Evolutionary conservation across 139 green algal genomes (phyloP), one percentile per base, ranked within the genome.

Genomic region (Coelastrella sp.): DNA sequence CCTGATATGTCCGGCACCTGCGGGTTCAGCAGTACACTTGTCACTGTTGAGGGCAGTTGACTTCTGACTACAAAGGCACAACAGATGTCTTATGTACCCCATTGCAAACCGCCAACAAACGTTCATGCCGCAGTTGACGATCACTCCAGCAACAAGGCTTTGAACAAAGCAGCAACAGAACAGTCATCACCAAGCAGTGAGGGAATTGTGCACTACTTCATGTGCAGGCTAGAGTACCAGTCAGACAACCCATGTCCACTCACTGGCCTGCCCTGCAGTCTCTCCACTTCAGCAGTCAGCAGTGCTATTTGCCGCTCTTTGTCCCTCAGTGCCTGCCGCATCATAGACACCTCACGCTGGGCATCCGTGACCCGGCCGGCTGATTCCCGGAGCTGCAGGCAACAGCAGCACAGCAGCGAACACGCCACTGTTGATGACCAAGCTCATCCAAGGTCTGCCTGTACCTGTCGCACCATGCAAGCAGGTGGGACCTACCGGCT

Each of bases 271-370:
- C 90, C 90, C 66, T 93, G 66, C 17, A 93, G 90, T 15, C 90
- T 85, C 79, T 91, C 90, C 24, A 84, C 68, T 72, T 93, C 90
- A 56, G 90, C 90, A 35, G 82, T 25, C 58, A 93, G 85, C 79
- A 88, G 66, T 27, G 90, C 86, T 57, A 91, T 14, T 73, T 91
- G 79, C 58, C 70, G 81, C 58, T 91, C 80, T 70, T 88, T 84
- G 81, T 91, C 88, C 6, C 22, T 76, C 9, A 91, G 68, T 7
- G 87, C 76, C 63, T 81, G 61, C 7, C 27, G 22, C 27, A 72
- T 11, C 35, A 70, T 19, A 12, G 60, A 20, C 35, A 86, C 9
- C 87, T 91, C 25, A 7, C 25, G 66, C 78, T 68, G 27, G 24
- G 68, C 1, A 56, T 66, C 78, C 1, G 25, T 10, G 7, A 59